These are phyloP conservation scores for Cordyceps cateniannulata DNA, from an alignment of 2,329 filamentous ascomycete genomes.

Conservation along the genomic window DNA sequence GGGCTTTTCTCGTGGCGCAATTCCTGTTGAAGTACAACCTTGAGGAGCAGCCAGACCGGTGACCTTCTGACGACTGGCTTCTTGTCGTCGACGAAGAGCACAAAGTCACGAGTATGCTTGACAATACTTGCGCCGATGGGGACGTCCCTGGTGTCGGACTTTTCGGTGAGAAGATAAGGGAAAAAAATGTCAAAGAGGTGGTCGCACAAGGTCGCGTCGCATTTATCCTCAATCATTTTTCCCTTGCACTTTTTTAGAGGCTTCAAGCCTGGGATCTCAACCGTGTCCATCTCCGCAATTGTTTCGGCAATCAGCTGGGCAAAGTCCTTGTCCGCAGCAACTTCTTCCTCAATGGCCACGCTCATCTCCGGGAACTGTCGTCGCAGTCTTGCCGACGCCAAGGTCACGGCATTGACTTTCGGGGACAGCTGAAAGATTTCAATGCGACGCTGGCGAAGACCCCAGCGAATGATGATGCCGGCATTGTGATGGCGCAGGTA, in stretches of 20 bases:
- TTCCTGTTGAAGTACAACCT: conserved; percentile 38
- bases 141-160: neutral
- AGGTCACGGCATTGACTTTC: neutral
- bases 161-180: neutral
- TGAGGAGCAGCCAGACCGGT: conserved; percentile 45
- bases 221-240: neutral
- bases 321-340: neutral
- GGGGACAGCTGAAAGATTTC: conserved; percentile 2
- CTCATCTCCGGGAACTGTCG: neutral
- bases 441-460: neutral
- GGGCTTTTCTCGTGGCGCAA: neutral
- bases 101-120: conserved; percentile 7
- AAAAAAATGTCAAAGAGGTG: neutral
- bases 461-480: conserved; percentile 1
- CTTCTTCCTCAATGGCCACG: neutral
- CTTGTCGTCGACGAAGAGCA: neutral
- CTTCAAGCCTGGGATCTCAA: neutral
- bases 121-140: neutral
- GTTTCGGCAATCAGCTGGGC: neutral
- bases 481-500: conserved; percentile 2
- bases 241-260: neutral
- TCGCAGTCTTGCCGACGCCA: neutral
- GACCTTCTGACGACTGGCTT: conserved; percentile 28
- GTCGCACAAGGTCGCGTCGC: neutral
- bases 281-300: neutral